Conservation (phyloP, 2,329 filamentous ascomycete genomes). For the Colletotrichum sp. region DNA sequence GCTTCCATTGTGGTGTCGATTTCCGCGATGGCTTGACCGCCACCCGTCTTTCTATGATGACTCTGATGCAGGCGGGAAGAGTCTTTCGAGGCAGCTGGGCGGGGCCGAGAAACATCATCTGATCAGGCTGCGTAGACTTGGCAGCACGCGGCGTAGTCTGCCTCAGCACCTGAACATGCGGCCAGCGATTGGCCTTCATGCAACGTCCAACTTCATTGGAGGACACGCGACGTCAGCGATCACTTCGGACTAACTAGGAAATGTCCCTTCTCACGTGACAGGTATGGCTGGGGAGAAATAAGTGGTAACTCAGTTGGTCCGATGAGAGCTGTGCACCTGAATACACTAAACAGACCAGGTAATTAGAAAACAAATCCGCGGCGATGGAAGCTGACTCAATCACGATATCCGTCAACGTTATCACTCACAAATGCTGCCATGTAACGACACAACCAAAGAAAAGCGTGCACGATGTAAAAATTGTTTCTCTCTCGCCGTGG, state of each 20-base stretch:
- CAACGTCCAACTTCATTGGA: background rate
- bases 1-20: background rate
- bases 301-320: background rate
- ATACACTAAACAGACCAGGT: fast-evolving
- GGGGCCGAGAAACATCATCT: fast-evolving
- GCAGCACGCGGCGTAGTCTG: background rate
- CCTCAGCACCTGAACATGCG: background rate
- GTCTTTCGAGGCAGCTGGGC: background rate
- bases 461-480: background rate
- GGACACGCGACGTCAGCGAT: background rate
- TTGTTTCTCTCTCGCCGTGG: background rate
- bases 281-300: background rate
- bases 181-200: background rate
- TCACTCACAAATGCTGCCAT: background rate
- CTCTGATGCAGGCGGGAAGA: background rate
- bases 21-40: background rate
- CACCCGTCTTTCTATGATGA: fast-evolving
- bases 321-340: background rate
- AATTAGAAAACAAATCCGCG: background rate
- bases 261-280: background rate
- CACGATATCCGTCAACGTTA: background rate
- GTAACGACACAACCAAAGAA: background rate
- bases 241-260: background rate
- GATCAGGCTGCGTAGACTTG: background rate
- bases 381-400: background rate